These are phyloP conservation scores for Myxozyma vanderwaltii DNA, from an alignment of 805 yeast genomes.

Conservation along the genomic window DNA sequence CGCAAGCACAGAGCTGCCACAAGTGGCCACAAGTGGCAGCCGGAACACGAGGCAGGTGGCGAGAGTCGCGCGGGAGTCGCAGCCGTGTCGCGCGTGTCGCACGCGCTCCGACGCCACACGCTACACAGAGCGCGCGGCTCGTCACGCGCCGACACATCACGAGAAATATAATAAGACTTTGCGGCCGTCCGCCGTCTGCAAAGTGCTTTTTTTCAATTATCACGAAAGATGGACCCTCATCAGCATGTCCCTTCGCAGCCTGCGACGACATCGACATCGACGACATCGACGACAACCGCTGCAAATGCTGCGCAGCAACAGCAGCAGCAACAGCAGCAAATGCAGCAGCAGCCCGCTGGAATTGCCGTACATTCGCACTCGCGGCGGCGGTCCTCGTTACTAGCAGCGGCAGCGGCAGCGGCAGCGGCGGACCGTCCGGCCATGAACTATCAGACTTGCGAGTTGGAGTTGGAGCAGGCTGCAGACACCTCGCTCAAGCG, in stretches of 20 bases:
- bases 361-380: neutral
- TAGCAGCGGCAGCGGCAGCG: slow-evolving; percentile 21
- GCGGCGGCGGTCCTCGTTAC: slow-evolving; percentile 4
- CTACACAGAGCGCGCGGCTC: neutral
- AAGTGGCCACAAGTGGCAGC: too few species aligned
- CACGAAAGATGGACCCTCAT: slow-evolving; percentile 5
- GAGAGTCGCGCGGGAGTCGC: neutral
- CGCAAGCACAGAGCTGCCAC: slow-evolving; percentile 12
- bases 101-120: neutral
- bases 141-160: neutral
- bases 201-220: too few species aligned
- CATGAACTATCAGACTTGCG: slow-evolving; percentile 19
- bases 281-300: too few species aligned
- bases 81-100: neutral
- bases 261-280: too few species aligned
- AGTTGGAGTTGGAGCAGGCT: neutral
- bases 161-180: neutral
- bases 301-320: neutral
- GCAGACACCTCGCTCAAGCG: slow-evolving; percentile 7
- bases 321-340: slow-evolving; percentile 15
- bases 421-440: slow-evolving; percentile 17
- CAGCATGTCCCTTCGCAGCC: slow-evolving; percentile 7
- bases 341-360: slow-evolving; percentile 4
- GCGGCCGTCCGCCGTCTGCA: neutral
- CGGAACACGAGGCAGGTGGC: neutral